Evolutionary conservation across 164 flowering plant genomes (phyloP).

Genomic region (Brasenia schreberi): DNA sequence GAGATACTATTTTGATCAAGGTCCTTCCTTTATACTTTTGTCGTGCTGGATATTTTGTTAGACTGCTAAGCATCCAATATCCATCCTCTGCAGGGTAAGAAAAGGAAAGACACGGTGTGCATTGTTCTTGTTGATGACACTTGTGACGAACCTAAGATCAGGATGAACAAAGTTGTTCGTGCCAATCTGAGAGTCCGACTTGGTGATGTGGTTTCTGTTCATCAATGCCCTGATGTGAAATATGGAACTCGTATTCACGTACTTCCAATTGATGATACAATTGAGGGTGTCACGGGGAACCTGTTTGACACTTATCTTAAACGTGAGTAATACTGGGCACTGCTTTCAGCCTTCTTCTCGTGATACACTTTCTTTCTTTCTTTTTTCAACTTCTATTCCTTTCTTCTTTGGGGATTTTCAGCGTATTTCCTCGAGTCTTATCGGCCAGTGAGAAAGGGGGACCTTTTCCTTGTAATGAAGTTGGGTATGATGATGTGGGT

Average conservation of each 20-base stretch:
- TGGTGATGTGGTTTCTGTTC: slow-evolving; percentile 15
- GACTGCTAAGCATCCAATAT: background rate
- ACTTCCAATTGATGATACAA: slow-evolving; percentile 14
- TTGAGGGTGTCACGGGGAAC: slow-evolving; percentile 15
- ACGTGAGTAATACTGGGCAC: slow-evolving; percentile 5
- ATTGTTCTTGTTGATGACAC: slow-evolving; percentile 12
- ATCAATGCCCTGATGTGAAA: slow-evolving; percentile 16
- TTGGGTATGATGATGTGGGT: slow-evolving; percentile 70
- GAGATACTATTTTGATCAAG: slow-evolving; percentile 29
- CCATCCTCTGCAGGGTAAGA: slow-evolving; percentile 4
- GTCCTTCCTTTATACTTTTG: slow-evolving; percentile 4
- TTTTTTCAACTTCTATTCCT: background rate
- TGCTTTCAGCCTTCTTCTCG: background rate
- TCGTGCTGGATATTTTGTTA: background rate
- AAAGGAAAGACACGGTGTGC: slow-evolving; percentile 12
- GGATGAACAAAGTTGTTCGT: slow-evolving; percentile 17
- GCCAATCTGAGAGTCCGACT: slow-evolving; percentile 15
- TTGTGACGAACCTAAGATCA: slow-evolving; percentile 15
- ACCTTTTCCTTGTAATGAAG: slow-evolving; percentile 51
- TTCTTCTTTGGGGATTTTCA: slow-evolving; percentile 14
- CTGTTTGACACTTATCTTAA: slow-evolving; percentile 14
- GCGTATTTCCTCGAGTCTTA: slow-evolving; percentile 57
- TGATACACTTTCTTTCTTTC: background rate
- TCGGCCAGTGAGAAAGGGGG: slow-evolving; percentile 59
- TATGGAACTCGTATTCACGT: slow-evolving; percentile 16